phyloP scores from a whole-genome alignment of 2,329 filamentous ascomycete genomes.

The Raffaelea ambrosiae region DNA sequence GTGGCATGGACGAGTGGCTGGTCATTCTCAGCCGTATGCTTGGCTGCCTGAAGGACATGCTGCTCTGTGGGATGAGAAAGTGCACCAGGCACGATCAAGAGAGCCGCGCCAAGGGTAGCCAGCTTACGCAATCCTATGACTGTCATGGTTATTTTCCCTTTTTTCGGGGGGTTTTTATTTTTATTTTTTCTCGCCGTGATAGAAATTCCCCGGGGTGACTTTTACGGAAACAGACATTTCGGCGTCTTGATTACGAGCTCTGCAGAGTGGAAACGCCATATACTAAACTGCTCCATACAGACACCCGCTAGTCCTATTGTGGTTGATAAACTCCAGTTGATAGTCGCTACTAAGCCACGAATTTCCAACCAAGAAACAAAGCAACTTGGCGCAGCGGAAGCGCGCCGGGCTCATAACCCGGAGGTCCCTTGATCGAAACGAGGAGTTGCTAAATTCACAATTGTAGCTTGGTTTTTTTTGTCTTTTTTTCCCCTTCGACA shows the following conservation, averaged over 20 bases:
- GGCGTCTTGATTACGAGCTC: no score
- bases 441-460: not conserved
- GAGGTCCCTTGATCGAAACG: no score
- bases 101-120: not conserved
- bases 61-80: not conserved
- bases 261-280: no score
- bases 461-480: not conserved
- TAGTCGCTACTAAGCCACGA: no score
- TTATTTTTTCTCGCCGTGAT: no score
- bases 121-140: not conserved
- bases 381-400: not conserved
- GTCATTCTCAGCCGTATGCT: no score
- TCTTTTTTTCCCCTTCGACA: not conserved
- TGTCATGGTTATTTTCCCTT: not conserved
- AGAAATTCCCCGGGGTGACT: no score
- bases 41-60: no score
- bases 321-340: no score
- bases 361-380: not conserved
- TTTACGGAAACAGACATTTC: no score
- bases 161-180: not conserved
- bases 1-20: not conserved
- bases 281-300: no score
- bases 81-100: not conserved
- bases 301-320: no score
- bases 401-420: not conserved